Percentiles rank a stretch among this genome's conserved stretches.
Evolutionary conservation across 2,329 filamentous ascomycete genomes (phyloP).

Genomic region (Laburnicola sp.): DNA sequence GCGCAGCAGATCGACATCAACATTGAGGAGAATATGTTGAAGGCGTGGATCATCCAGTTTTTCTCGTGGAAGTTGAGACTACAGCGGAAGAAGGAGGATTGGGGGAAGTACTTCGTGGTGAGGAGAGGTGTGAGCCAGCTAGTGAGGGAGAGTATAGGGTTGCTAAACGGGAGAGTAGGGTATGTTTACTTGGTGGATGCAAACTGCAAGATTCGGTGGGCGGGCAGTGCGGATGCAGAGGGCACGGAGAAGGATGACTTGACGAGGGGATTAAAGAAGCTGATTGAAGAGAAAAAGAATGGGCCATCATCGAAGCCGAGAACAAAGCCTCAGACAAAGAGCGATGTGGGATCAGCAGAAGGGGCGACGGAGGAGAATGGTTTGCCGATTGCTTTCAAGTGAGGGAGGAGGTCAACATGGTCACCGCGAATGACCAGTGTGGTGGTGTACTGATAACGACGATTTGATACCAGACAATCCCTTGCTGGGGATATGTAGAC

Average conservation of each 20-base stretch:
- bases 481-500: slow-evolving; percentile 18
- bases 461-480: slow-evolving; percentile 14
- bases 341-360: not conserved
- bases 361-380: not conserved
- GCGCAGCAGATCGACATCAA: slow-evolving; percentile 87
- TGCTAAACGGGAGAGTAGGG: slow-evolving; percentile 88
- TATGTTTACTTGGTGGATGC: slow-evolving; percentile 91
- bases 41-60: slow-evolving; percentile 58
- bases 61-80: slow-evolving; percentile 57
- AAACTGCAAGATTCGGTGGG: slow-evolving; percentile 90
- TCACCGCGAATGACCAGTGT: no score
- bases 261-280: slow-evolving; percentile 63
- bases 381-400: slow-evolving; percentile 8
- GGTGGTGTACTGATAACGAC: not conserved
- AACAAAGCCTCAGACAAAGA: slow-evolving; percentile 22
- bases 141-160: slow-evolving; percentile 62
- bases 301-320: not conserved
- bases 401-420: no score
- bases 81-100: slow-evolving; percentile 54
- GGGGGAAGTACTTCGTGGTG: slow-evolving; percentile 63
- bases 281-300: slow-evolving; percentile 51
- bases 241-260: slow-evolving; percentile 68
- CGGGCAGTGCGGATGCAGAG: slow-evolving; percentile 73
- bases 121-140: slow-evolving; percentile 59
- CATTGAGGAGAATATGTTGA: slow-evolving; percentile 76